phyloP scores from a whole-genome alignment of 306 rosid genomes.

The Hippophae gyantsensis region DNA sequence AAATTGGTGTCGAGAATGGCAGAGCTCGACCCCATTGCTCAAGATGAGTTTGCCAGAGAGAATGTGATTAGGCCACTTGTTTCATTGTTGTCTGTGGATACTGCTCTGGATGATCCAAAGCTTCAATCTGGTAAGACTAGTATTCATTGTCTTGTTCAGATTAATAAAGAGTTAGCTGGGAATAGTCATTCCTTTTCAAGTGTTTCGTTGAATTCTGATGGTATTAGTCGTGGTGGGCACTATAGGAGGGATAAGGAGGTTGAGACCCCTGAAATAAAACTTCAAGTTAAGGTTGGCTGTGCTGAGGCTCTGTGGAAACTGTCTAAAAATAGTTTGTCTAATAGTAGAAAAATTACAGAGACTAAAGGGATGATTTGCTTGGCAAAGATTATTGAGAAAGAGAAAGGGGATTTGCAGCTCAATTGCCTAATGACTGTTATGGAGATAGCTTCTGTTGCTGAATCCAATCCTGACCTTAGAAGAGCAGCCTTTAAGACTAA shows the following conservation, averaged over 20 bases:
- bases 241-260: conserved; percentile 42
- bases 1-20: conserved; percentile 65
- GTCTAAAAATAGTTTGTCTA: conserved; percentile 37
- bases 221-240: conserved; percentile 47
- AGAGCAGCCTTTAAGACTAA: conserved; percentile 62
- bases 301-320: conserved; percentile 83
- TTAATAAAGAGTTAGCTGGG: conserved; percentile 27
- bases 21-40: conserved; percentile 33
- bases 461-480: conserved; percentile 54
- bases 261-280: conserved; percentile 51
- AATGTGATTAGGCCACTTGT: conserved; percentile 70
- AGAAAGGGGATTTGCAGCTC: conserved; percentile 49
- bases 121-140: conserved; percentile 32
- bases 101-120: conserved; percentile 48
- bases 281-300: conserved; percentile 47
- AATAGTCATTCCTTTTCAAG: conserved; percentile 5
- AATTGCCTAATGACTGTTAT: conserved; percentile 75
- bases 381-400: conserved; percentile 67
- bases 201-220: conserved; percentile 29
- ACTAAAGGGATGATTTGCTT: conserved; percentile 83
- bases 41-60: conserved; percentile 67
- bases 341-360: conserved; percentile 65
- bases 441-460: conserved; percentile 76
- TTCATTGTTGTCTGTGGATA: conserved; percentile 50
- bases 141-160: conserved; percentile 52